Evolutionary conservation across 495 filamentous ascomycete species (phyloP).

Genomic region (Aspergillus sparsus): DNA sequence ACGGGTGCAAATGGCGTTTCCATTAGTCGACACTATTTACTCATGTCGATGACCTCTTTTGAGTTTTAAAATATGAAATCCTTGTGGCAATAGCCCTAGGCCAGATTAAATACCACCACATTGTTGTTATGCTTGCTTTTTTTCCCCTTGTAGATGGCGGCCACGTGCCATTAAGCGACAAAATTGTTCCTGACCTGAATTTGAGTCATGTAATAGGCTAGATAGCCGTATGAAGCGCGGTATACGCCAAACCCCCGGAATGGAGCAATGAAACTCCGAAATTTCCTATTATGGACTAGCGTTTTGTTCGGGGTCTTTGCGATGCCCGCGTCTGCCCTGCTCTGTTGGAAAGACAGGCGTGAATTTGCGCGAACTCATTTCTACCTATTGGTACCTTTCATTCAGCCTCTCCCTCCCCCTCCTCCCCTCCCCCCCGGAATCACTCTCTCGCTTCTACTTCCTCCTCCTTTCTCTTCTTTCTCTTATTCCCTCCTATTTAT

Average conservation of each 20-base stretch:
- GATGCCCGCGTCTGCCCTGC: slow-evolving; percentile 44
- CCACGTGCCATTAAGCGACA: slow-evolving; percentile 8
- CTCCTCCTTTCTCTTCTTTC: slow-evolving; percentile 63
- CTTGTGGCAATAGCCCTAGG: slow-evolving; percentile 28
- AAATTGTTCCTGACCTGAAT: not conserved
- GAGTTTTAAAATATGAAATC: slow-evolving; percentile 32
- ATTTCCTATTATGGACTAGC: slow-evolving; percentile 42
- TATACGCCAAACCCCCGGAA: slow-evolving; percentile 25
- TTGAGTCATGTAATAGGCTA: slow-evolving; percentile 2
- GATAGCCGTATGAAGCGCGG: slow-evolving; percentile 1
- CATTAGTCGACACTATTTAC: slow-evolving; percentile 31
- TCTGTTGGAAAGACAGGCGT: slow-evolving; percentile 31
- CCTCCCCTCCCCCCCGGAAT: slow-evolving; percentile 31
- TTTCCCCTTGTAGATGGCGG: not conserved
- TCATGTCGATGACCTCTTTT: slow-evolving; percentile 42
- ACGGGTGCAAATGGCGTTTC: slow-evolving; percentile 54
- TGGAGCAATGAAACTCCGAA: slow-evolving; percentile 34
- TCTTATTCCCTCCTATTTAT: slow-evolving; percentile 42
- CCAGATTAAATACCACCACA: slow-evolving; percentile 12
- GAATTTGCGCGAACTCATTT: slow-evolving; percentile 40
- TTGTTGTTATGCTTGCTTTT: not conserved
- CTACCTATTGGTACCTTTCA: slow-evolving; percentile 54
- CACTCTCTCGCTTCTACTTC: slow-evolving; percentile 33
- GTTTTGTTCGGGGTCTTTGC: slow-evolving; percentile 47
- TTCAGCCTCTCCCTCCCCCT: slow-evolving; percentile 36